These are phyloP conservation scores for Nemania sp. DNA, from an alignment of 2,329 filamentous ascomycete genomes.

Conservation along the genomic window DNA sequence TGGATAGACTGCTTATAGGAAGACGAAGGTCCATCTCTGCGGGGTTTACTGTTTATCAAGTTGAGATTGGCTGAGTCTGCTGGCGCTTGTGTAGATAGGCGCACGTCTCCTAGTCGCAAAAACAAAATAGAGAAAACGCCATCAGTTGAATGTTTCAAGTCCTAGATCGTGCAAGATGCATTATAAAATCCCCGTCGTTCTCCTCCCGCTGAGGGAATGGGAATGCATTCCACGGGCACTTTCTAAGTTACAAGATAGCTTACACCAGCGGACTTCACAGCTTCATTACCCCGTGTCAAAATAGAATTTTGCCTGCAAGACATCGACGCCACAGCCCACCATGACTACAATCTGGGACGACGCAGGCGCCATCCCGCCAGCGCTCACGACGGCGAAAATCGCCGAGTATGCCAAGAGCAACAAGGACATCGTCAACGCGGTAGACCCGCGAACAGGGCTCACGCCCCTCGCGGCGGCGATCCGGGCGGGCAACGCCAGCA, in stretches of 20 bases:
- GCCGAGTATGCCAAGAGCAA: conserved; percentile 25
- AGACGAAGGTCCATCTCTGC: not conserved
- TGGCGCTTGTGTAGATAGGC: not conserved
- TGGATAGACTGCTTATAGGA: not conserved
- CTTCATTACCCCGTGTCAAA: too few species aligned
- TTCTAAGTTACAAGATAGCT: not conserved
- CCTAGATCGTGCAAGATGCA: not conserved
- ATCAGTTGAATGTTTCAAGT: not conserved
- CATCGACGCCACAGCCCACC: not conserved
- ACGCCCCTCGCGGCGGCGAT: conserved; percentile 35
- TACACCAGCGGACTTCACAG: not conserved
- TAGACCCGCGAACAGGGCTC: conserved; percentile 29
- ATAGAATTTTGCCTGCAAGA: not conserved
- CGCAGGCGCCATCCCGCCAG: conserved; percentile 27
- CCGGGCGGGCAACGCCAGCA: conserved; percentile 25
- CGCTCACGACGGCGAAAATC: conserved; percentile 27
- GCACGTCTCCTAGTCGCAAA: not conserved
- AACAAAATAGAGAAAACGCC: not conserved
- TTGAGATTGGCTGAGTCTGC: not conserved
- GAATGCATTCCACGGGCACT: not conserved
- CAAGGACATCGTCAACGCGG: conserved; percentile 19
- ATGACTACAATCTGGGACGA: conserved; percentile 38
- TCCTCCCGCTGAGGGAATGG: not conserved
- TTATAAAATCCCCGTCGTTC: not conserved
- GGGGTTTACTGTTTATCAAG: not conserved